Base-by-base conservation (phyloP, 371 early-diverging fungal genomes). In the Parasitella parasitica region DNA sequence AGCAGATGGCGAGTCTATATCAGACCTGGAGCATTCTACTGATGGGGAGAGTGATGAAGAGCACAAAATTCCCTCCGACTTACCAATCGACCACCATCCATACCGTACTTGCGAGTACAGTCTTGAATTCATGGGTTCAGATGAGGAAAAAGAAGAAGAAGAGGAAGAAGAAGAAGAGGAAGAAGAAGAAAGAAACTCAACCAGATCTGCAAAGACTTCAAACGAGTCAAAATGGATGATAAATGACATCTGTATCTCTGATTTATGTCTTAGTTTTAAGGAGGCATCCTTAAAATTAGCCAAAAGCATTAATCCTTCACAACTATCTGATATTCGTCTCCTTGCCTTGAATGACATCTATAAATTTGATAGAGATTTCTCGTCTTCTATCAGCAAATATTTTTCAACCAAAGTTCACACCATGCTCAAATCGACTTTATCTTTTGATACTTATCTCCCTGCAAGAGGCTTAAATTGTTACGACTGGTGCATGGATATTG, bases 331-430 rank as follows among this genome's bases (percentile, higher is more conserved):
- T 50, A 59, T 59, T 37, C 65, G 60, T 39, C 43, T 65, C 32
- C 59, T 65, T 38, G 49, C 26, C 22, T 54, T 65, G 41, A 63
- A 63, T 57, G 51, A 63, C 52, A 63, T 59, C 49, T 54, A 59
- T 24, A 36, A 55, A 39, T 50, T 59, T 55, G 59, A 65, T 55
- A 65, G 36, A 37, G 32, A 59, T 50, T 59, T 20, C 6, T 4
- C 38, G n/a, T 65, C n/a, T 9, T 65, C 56, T 59, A 55, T 65
- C 37, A 59, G 54, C 24, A 65, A 59, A 32, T 59, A 55, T 48
- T 65, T 63, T 28, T 5, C 30, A 5, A 3, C 8, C 8, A 8
- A 3, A 5, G 30, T 30, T 30, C 30, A 30, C 8, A 30, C 12
- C 28, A 6, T n/a, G 20, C 41, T 65, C 59, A 59, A 26, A 55